Evolutionary conservation across 2,329 filamentous ascomycete genomes (phyloP), one percentile per base, ranked within the genome.

Genomic region (Lecanoromycetidae sp.): DNA sequence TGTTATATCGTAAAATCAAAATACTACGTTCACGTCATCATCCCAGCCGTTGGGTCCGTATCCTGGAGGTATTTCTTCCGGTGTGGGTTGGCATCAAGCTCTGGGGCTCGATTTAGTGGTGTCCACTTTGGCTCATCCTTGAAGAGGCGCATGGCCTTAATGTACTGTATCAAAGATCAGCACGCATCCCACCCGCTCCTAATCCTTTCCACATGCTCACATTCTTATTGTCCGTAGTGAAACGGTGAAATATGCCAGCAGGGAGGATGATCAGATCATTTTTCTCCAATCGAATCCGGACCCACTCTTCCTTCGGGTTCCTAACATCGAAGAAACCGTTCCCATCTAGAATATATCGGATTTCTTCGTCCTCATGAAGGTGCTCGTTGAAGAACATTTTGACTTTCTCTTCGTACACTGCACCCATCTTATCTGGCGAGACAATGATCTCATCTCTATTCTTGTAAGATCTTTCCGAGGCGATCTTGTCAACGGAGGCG

Each of bases 121-220:
- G 87, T 96, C 91, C 91, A 98, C 68, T 96, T 95, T 27, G 91
- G 91, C 67, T 96, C 88, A 55, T 96, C 91, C 70, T 96, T 88
- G 76, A 96, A 98, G 43, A 98, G 72, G 48, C 91, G 77, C 86
- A 96, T 90, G 12, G 91, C 91, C 61, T 93, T 85, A 56, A 94
- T 86, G 61, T 90, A 95, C 88, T 95, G 56, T 35, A 36, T 25
- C 9, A 7, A 40, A 26, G 15, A 33, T 53, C 34, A 57, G 53
- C 41, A 44, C 37, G 46, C 34, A 56, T 51, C 40, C 40, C 41
- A 46, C 17, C 29, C 22, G 5, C 13, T 34, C 15, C 13, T 27
- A 27, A 50, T 32, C 35, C 46, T 29, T 36, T 8, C 8, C 35
- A 42, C 20, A 39, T 22, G 39, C 86, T 68, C 65, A 94, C 88